Conservation (phyloP, 1,284 basidiomycete genomes). For the Irpex rosettiformis region DNA sequence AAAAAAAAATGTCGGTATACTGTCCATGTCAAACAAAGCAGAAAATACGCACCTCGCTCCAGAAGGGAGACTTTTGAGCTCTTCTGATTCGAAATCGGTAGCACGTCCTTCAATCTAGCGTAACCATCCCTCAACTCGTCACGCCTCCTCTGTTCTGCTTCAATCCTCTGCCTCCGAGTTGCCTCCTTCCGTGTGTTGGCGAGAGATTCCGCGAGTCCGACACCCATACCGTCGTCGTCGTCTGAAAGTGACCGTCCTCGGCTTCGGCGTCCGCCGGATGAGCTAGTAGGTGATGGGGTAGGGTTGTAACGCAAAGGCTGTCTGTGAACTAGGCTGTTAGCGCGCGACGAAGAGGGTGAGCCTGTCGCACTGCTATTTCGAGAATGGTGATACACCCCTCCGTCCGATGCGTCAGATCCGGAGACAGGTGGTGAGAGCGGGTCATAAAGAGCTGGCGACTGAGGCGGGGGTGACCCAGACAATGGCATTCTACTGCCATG, state of each 20-base stretch:
- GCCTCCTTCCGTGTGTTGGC: conserved; percentile 80
- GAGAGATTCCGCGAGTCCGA: conserved; percentile 59
- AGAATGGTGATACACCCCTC: conserved; percentile 70
- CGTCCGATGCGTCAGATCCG: conserved; percentile 79
- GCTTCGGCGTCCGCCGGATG: conserved; percentile 54
- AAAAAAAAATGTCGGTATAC: conserved; percentile 13
- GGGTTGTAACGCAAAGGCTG: conserved; percentile 67
- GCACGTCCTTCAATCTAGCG: conserved; percentile 78
- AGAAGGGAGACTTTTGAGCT: conserved; percentile 85
- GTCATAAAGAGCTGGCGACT: conserved; percentile 70
- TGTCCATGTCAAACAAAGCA: conserved; percentile 2
- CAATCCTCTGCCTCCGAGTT: conserved; percentile 76
- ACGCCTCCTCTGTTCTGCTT: conserved; percentile 81
- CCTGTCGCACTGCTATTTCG: conserved; percentile 71
- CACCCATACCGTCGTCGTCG: conserved; percentile 73
- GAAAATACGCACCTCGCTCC: conserved; percentile 65
- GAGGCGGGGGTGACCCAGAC: conserved; percentile 61
- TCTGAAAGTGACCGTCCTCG: conserved; percentile 69
- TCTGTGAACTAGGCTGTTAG: conserved; percentile 70
- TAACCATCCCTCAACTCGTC: conserved; percentile 88
- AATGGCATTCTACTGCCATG: conserved; percentile 46
- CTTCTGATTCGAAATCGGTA: conserved; percentile 84
- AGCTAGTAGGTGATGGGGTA: conserved; percentile 72
- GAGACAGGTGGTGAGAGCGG: conserved; percentile 78
- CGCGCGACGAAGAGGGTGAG: conserved; percentile 71